Base-by-base conservation (phyloP, 2,329 filamentous ascomycete species). In the Xylaria sp. region DNA sequence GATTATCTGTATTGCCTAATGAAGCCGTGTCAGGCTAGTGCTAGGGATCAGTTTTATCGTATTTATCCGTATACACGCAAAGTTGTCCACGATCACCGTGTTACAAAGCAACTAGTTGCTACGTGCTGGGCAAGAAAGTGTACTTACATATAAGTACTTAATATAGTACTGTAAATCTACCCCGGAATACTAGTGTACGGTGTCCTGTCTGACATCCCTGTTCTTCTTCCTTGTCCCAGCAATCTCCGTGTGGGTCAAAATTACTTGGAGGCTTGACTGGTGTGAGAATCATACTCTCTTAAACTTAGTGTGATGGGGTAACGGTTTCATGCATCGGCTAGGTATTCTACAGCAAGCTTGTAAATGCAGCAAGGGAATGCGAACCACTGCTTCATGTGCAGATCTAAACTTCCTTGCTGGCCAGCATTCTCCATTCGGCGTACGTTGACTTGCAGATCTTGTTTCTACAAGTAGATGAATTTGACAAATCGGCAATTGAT, bases 51-150 rank as follows among this genome's bases (percentile, higher is more conserved):
- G 21, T 56, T 53, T 57, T 21, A 38, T 35, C 41, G 48, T 52
- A 60, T 63, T 63, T 63, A 63, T 57, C 61, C 61, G 49, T 35
- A 52, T 48, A 27, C 27, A 19, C 11, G 35, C 43, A 3, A n/a
- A n/a, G n/a, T n/a, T n/a, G n/a, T n/a, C n/a, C n/a, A n/a, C n/a
- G n/a, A n/a, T n/a, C n/a, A n/a, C n/a, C n/a, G n/a, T n/a, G n/a
- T n/a, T n/a, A n/a, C n/a, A 19, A 10, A 19, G 9, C 23, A 17
- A 9, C 19, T 17, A 13, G 38, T n/a, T n/a, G n/a, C n/a, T n/a
- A n/a, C n/a, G n/a, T n/a, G n/a, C n/a, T n/a, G n/a, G n/a, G n/a
- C n/a, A n/a, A n/a, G n/a, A n/a, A n/a, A n/a, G n/a, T n/a, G n/a
- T n/a, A n/a, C n/a, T n/a, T n/a, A n/a, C n/a, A n/a, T n/a, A n/a